Evolutionary conservation across 306 rosid species (phyloP).

Genomic region (Prunus campanulata): DNA sequence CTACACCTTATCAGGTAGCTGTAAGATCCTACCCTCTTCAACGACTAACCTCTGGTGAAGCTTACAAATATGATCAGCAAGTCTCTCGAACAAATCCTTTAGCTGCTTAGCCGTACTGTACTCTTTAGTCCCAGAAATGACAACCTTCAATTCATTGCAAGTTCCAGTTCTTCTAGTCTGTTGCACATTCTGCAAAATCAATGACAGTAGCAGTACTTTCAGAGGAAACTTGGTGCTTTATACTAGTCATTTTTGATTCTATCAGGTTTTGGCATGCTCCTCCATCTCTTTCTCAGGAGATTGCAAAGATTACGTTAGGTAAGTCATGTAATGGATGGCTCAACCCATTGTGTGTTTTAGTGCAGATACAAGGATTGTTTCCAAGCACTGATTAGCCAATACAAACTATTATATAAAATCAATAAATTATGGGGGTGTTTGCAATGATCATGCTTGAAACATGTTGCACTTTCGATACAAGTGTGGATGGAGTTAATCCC

Average conservation of each 20-base stretch:
- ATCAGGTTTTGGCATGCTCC: background rate
- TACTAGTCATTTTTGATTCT: background rate
- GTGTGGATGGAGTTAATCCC: no score
- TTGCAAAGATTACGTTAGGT: background rate
- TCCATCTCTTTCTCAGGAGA: background rate
- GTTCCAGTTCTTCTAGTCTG: constrained; percentile 10
- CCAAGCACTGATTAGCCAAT: background rate
- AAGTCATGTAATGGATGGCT: background rate
- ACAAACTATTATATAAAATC: no score
- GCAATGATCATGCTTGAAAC: background rate
- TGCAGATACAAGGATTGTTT: background rate
- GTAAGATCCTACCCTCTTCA: constrained; percentile 41
- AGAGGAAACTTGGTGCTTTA: no score
- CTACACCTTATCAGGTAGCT: constrained; percentile 1
- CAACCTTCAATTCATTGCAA: constrained; percentile 41
- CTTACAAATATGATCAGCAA: constrained; percentile 39
- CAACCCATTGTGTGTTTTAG: background rate
- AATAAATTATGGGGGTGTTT: background rate
- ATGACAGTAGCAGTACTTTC: background rate
- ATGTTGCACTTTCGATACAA: background rate
- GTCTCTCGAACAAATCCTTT: constrained; percentile 41
- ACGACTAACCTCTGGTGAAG: constrained; percentile 43
- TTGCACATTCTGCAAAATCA: constrained; percentile 27
- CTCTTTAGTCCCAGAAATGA: constrained; percentile 38
- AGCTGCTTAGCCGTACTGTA: constrained; percentile 40